Evolutionary conservation across 2,329 filamentous ascomycete species (phyloP).

Genomic region (Massarina eburnea): DNA sequence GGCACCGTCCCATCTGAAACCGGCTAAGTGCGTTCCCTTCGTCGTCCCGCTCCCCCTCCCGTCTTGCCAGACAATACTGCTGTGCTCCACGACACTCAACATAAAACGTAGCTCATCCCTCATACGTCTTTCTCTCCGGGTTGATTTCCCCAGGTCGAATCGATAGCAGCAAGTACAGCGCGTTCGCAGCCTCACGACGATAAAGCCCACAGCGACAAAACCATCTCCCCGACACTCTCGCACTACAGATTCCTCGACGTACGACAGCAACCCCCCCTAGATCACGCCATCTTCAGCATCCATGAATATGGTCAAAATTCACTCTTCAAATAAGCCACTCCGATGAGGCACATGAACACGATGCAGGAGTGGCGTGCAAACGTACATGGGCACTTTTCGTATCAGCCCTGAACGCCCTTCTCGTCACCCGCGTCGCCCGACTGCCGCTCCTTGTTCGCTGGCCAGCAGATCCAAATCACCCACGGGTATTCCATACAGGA

Average conservation of each 20-base stretch:
- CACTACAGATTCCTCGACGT: background rate
- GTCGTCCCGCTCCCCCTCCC: background rate
- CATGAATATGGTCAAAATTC: conserved; percentile 1
- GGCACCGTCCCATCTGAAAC: background rate
- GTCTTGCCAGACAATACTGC: conserved; percentile 1
- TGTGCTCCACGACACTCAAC: conserved; percentile 6
- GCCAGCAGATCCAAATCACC: conserved; percentile 3
- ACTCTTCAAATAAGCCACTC: conserved; percentile 4
- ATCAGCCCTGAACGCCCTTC: conserved; percentile 7
- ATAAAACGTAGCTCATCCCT: conserved; percentile 3
- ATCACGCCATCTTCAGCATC: conserved; percentile 3
- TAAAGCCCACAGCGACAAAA: background rate
- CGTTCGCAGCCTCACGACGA: background rate
- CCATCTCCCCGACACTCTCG: background rate
- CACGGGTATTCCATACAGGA: conserved; percentile 1
- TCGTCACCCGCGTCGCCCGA: background rate
- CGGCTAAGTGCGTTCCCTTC: background rate
- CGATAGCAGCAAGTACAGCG: background rate
- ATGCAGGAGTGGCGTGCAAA: conserved; percentile 8
- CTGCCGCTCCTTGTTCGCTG: background rate
- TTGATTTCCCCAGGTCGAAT: background rate
- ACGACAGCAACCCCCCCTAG: background rate
- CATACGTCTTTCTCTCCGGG: conserved; percentile 1
- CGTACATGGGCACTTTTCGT: conserved; percentile 4
- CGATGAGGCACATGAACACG: conserved; percentile 1